Conservation (phyloP, 208 protist genomes). For the Histomonas meleagridis region DNA sequence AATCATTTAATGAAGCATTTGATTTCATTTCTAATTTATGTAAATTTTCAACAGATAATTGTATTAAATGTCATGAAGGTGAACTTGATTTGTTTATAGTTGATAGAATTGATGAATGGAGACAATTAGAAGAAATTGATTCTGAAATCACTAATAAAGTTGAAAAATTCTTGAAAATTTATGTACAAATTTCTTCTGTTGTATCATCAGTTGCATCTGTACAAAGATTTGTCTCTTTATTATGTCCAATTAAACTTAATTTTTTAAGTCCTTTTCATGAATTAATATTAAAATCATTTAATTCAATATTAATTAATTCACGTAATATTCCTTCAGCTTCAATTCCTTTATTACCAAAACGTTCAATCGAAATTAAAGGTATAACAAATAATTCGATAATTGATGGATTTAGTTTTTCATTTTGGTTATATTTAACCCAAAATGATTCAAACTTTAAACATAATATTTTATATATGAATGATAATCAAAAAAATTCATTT, state of each 20-base stretch:
- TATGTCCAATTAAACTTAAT: neutral
- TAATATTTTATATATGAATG: neutral
- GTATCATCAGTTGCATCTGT: neutral
- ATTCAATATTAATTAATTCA: neutral
- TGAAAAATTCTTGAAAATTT: neutral
- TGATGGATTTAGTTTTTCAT: neutral
- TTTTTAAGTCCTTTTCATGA: neutral
- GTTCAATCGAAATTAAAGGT: neutral
- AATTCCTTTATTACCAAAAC: neutral
- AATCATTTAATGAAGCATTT: neutral
- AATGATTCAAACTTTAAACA: neutral
- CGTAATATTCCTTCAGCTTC: neutral
- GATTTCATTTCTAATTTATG: neutral
- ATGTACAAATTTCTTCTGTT: neutral
- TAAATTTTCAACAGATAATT: neutral
- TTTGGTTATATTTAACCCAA: neutral
- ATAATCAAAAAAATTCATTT: neutral
- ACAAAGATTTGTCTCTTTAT: neutral
- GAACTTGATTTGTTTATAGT: conserved; percentile 4
- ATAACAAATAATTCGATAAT: neutral
- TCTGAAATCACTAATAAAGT: neutral
- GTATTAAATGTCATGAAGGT: conserved; percentile 22
- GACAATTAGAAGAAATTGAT: neutral
- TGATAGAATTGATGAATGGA: neutral
- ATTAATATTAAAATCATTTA: neutral